Evolutionary conservation across 1,139 yeast genomes (phyloP).

Genomic region (Magnusiomyces ingens): DNA sequence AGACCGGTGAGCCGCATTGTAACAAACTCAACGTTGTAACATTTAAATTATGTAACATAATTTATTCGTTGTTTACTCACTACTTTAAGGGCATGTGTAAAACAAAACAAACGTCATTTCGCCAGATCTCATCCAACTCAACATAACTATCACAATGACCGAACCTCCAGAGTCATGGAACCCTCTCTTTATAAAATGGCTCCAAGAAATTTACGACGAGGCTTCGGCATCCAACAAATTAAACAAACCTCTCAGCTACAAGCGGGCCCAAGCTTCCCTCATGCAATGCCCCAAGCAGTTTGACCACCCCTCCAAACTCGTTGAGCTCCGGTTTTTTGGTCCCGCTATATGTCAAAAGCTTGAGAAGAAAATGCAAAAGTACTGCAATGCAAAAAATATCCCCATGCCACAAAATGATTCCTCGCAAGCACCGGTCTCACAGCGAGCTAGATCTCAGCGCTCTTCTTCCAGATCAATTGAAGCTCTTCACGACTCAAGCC

Average conservation of each 20-base stretch:
- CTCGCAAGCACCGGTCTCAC: slow-evolving; percentile 3
- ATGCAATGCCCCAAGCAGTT: slow-evolving; percentile 40
- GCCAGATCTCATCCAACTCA: background rate
- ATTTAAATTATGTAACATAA: too few species aligned
- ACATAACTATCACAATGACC: background rate
- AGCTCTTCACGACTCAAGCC: background rate
- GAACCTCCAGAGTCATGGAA: slow-evolving; percentile 25
- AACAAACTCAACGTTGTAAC: too few species aligned
- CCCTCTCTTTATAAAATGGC: slow-evolving; percentile 45
- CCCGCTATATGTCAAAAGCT: slow-evolving; percentile 51
- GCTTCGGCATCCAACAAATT: slow-evolving; percentile 38
- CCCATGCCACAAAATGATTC: slow-evolving; percentile 35
- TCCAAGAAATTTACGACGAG: slow-evolving; percentile 43
- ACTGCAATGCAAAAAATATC: slow-evolving; percentile 43
- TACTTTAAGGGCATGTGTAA: too few species aligned
- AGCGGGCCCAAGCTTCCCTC: slow-evolving; percentile 45
- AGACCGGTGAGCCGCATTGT: too few species aligned
- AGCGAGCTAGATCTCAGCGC: background rate
- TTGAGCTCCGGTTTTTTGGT: slow-evolving; percentile 51
- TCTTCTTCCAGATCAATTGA: background rate
- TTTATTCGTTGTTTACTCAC: too few species aligned
- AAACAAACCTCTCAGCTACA: slow-evolving; percentile 42
- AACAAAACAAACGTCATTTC: too few species aligned
- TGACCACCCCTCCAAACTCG: slow-evolving; percentile 45
- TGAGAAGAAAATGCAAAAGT: slow-evolving; percentile 36